A percentile compares a stretch with the other conserved stretches of the same genome.
Evolutionary conservation across 768 basidiomycete genomes (phyloP).

Genomic region (Daedaleopsis nitida): DNA sequence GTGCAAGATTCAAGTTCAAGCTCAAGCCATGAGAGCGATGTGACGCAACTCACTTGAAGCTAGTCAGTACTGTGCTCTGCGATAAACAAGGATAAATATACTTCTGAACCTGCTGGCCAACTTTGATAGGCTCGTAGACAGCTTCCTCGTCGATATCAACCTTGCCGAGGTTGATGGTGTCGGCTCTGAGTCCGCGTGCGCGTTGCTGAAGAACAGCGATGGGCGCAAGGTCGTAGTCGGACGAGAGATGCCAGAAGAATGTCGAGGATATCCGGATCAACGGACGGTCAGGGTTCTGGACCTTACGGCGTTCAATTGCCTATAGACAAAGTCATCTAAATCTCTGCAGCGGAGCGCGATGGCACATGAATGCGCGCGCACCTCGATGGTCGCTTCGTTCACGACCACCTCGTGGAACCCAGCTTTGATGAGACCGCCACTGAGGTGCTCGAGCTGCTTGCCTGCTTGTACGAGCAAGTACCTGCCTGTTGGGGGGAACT

Average conservation of each 20-base stretch:
- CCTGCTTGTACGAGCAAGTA: constrained; percentile 93
- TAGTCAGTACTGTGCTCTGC: neutral
- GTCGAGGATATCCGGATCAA: constrained; percentile 95
- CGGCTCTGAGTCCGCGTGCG: constrained; percentile 46
- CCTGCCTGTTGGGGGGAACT: constrained; percentile 77
- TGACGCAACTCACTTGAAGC: constrained; percentile 70
- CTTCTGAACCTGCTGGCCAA: constrained; percentile 88
- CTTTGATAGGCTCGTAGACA: constrained; percentile 75
- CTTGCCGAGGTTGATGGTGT: constrained; percentile 39
- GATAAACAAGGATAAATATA: constrained; percentile 35
- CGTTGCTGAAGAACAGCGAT: constrained; percentile 55
- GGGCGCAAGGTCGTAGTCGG: constrained; percentile 76
- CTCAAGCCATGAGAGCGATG: constrained; percentile 76
- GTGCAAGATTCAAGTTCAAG: too few relatives aligned
- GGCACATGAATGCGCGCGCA: constrained; percentile 36
- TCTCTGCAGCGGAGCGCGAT: neutral
- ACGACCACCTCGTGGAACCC: constrained; percentile 96
- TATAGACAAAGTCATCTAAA: constrained; percentile 29
- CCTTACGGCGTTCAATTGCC: constrained; percentile 65
- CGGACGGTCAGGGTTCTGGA: constrained; percentile 70
- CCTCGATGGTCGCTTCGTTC: constrained; percentile 74
- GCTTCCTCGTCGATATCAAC: constrained; percentile 42
- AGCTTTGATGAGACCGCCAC: constrained; percentile 84
- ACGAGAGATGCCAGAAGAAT: constrained; percentile 93
- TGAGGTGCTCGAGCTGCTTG: constrained; percentile 90